Evolutionary conservation across 106 monocot genomes (phyloP).

Genomic region (Phalaenopsis aphrodite): DNA sequence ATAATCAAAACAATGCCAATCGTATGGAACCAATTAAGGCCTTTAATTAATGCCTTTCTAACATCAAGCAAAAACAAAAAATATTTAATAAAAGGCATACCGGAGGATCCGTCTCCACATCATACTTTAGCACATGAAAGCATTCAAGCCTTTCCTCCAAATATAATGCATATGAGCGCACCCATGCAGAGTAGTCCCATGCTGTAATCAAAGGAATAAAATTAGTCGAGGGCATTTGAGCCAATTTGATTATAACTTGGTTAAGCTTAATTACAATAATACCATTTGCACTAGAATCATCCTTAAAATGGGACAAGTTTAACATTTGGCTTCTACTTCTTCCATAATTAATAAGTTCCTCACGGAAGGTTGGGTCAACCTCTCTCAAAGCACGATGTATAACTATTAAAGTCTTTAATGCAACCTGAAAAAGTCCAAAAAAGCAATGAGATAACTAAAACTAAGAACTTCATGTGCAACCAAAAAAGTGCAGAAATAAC

Average conservation of each 20-base stretch:
- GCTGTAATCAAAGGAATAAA: constrained; percentile 40
- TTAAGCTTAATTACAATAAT: constrained; percentile 7
- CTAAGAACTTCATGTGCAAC: background rate
- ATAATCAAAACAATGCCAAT: background rate
- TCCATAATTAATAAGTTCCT: constrained; percentile 96
- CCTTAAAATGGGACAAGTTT: constrained; percentile 89
- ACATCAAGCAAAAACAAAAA: constrained; percentile 4
- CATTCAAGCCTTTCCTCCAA: constrained; percentile 97
- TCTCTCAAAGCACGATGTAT: constrained; percentile 96
- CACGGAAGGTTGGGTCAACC: constrained; percentile 89
- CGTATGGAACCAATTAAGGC: background rate
- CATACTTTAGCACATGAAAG: constrained; percentile 73
- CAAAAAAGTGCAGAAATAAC: background rate
- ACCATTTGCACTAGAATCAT: constrained; percentile 94
- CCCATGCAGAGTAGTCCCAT: constrained; percentile 97
- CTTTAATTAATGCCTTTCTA: background rate
- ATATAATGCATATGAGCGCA: constrained; percentile 83
- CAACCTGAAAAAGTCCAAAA: constrained; percentile 47
- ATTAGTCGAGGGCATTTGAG: background rate
- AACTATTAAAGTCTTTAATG: constrained; percentile 83
- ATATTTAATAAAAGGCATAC: constrained; percentile 31
- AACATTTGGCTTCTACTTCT: constrained; percentile 78
- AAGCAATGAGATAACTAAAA: constrained; percentile 1
- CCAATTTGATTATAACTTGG: background rate
- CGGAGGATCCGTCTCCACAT: constrained; percentile 72